A percentile compares a stretch with the other conserved stretches of the same genome.
Conservation (phyloP, 2,329 filamentous ascomycete genomes). For the Colletotrichum chlorophyti region DNA sequence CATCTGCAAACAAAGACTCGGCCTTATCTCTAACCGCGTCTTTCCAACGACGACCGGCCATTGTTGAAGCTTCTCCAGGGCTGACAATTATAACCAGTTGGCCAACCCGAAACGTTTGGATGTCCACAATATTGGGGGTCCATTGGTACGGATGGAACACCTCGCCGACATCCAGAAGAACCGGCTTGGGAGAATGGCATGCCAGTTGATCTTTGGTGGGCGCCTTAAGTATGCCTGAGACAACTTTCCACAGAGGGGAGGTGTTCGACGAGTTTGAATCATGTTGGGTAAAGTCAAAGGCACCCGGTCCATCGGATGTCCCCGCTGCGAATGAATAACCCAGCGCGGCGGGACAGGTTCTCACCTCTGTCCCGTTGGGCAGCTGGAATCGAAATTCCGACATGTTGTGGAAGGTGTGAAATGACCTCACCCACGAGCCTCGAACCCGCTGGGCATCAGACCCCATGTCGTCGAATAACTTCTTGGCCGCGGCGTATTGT, state of each 20-base stretch:
- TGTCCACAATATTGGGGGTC: conserved; percentile 88
- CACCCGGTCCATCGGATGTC: conserved; percentile 86
- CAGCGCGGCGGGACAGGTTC: conserved; percentile 83
- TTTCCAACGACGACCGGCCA: conserved; percentile 89
- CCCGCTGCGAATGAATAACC: conserved; percentile 91
- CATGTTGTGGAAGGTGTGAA: conserved; percentile 85
- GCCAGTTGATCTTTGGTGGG: conserved; percentile 72
- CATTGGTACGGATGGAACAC: conserved; percentile 78
- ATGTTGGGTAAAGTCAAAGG: conserved; percentile 89
- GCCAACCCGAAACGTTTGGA: conserved; percentile 83
- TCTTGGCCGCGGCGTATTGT: conserved; percentile 68
- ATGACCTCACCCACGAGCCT: conserved; percentile 73
- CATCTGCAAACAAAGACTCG: conserved; percentile 46
- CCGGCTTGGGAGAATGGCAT: conserved; percentile 83
- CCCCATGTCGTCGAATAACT: conserved; percentile 40
- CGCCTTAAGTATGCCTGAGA: conserved; percentile 72
- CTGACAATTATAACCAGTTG: conserved; percentile 86
- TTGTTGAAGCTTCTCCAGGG: conserved; percentile 87
- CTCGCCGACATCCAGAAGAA: conserved; percentile 86
- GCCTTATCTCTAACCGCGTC: conserved; percentile 66
- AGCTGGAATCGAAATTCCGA: conserved; percentile 75
- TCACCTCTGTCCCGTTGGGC: conserved; percentile 72
- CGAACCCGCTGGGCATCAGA: conserved; percentile 55
- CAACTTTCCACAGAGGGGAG: conserved; percentile 80
- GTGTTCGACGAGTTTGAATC: conserved; percentile 72